Base-by-base conservation (phyloP, 257 asterid genomes). In the Primulina huaijiensis region DNA sequence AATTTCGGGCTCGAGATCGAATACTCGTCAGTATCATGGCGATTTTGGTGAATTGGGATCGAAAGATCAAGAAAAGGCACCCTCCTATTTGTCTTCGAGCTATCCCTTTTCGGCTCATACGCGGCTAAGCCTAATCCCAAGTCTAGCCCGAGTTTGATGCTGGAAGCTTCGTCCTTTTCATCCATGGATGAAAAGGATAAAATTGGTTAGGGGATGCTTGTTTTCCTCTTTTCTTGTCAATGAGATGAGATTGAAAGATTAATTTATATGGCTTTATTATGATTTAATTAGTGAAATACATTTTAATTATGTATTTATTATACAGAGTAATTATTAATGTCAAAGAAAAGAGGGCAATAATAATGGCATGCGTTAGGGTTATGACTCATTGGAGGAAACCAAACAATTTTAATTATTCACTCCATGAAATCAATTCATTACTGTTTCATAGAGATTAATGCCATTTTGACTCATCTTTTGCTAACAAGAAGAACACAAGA, bases 321-420 rank as follows among this genome's bases (percentile, higher is more conserved):
- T 71, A 67, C 65, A 60, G 72, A 73, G 70, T 61, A 25, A 75
- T 75, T 78, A 74, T 77, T 35, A 82, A 80, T 82, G 87, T 69
- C 77, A 77, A 79, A 59, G 65, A 64, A 73, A 75, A 73, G 9
- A 61, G 58, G 35, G 68, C 55, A 68, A 60, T 43, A 72, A 81
- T 73, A 73, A 58, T 72, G 71, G 58, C 81, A 74, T 80, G 81
- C 88, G 85, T 80, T 80, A 76, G 83, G 76, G 31, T 8, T 60
- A 69, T 73, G 85, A 80, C 82, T 80, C 82, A 81, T 78, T 43
- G 64, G 82, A 80, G 80, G 85, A 78, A 78, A 83, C 85, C 82
- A 78, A 63, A 29, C 23, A 23, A 21, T 8, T 20, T 65, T 65
- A 50, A 50, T 50, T 50, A 17, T 7, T 16, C 57, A 50, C 57